A percentile compares a stretch with the other conserved stretches of the same genome.
phyloP scores from a whole-genome alignment of 805 yeast species.

The Ogataea paraovalis region DNA sequence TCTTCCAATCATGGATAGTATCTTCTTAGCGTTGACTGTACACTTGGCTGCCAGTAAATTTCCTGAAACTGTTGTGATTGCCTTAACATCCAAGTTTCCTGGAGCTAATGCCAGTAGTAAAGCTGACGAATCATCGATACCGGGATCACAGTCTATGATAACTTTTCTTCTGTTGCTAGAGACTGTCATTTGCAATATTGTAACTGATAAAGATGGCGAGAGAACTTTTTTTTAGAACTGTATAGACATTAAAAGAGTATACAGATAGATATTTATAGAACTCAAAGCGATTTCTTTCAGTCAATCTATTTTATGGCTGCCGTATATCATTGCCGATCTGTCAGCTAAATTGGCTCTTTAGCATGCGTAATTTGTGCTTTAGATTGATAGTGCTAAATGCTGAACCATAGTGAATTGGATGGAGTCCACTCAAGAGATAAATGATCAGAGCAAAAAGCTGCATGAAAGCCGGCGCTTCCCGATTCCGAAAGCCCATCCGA shows the following conservation, averaged over 20 bases:
- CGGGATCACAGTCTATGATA: slow-evolving; percentile 27
- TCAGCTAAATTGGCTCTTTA: background rate
- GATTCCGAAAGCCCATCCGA: too few relatives aligned
- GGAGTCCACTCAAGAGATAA: background rate
- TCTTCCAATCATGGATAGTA: slow-evolving; percentile 17
- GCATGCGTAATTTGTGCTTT: background rate
- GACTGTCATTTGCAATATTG: background rate
- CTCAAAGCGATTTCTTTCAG: background rate
- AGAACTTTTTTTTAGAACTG: background rate
- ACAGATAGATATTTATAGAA: background rate
- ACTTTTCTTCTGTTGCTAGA: slow-evolving; percentile 9
- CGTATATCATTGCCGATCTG: background rate
- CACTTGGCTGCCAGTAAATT: slow-evolving; percentile 22
- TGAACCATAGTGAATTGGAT: background rate
- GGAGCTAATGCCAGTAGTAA: slow-evolving; percentile 22
- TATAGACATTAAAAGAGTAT: background rate
- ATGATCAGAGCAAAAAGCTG: too few relatives aligned
- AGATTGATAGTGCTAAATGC: background rate
- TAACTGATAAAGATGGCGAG: background rate
- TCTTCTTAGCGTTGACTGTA: slow-evolving; percentile 20
- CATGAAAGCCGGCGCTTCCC: too few relatives aligned
- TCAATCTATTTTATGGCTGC: background rate
- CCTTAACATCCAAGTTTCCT: slow-evolving; percentile 21
- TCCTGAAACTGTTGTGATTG: slow-evolving; percentile 28
- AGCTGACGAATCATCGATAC: slow-evolving; percentile 27